These are phyloP conservation scores for Bimuria novae-zelandiae DNA, from an alignment of 2,329 filamentous ascomycete genomes.

Conservation along the genomic window DNA sequence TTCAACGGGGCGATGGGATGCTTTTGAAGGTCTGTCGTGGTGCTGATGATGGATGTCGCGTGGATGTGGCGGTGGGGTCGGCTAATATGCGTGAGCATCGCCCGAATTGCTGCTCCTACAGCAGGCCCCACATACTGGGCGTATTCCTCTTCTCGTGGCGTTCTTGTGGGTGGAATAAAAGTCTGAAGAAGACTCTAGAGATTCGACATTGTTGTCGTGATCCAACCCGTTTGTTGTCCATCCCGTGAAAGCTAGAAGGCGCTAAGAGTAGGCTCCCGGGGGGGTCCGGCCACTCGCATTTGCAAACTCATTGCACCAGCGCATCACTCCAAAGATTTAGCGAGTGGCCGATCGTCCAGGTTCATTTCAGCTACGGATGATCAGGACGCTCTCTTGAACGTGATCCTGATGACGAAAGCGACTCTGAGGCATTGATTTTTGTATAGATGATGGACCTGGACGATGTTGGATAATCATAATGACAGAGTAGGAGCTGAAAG, in stretches of 20 bases:
- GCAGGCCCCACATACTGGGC: conserved; percentile 5
- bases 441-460: not conserved
- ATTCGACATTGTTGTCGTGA: not conserved
- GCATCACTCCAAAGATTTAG: too few species aligned
- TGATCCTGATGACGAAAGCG: too few species aligned
- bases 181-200: not conserved
- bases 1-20: not conserved
- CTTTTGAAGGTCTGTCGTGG: not conserved
- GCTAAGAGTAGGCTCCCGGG: conserved; percentile 4
- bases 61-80: conserved; percentile 7
- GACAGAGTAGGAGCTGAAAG: conserved; percentile 2
- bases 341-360: too few species aligned
- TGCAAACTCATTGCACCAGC: conserved; percentile 4
- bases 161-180: not conserved
- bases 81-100: conserved; percentile 1
- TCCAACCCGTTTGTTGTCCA: not conserved
- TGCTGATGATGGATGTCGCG: conserved; percentile 1
- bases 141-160: not conserved
- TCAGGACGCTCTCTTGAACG: too few species aligned
- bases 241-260: not conserved
- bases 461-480: not conserved
- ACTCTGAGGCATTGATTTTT: too few species aligned
- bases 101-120: not conserved
- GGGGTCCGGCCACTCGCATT: conserved; percentile 6
- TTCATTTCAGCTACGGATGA: too few species aligned